Percentiles rank a stretch among this genome's conserved stretches.
Conservation (phyloP, 805 yeast species). For the Ogataea paradorogensis region DNA sequence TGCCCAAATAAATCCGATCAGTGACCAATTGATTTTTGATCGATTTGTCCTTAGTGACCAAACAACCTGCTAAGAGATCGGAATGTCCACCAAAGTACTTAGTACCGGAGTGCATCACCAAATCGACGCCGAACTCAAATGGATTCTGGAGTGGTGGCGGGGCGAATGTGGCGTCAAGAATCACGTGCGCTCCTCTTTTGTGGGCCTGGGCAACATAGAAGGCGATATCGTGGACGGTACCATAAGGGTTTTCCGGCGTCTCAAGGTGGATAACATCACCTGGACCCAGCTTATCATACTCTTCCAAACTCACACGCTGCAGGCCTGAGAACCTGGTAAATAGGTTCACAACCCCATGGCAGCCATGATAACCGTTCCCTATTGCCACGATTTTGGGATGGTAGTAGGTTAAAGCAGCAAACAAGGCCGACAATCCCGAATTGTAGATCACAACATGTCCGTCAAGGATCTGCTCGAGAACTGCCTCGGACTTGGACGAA, state of each 20-base stretch:
- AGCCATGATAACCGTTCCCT: constrained; percentile 84
- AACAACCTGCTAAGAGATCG: constrained; percentile 78
- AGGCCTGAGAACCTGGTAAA: constrained; percentile 59
- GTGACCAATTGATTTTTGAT: constrained; percentile 44
- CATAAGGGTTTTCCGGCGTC: constrained; percentile 86
- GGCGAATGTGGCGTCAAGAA: constrained; percentile 87
- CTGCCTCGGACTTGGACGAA: constrained; percentile 61
- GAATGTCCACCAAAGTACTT: constrained; percentile 97
- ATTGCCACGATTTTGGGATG: constrained; percentile 73
- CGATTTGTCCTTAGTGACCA: constrained; percentile 58
- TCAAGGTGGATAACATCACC: constrained; percentile 84
- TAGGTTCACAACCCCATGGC: constrained; percentile 65
- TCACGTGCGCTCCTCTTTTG: constrained; percentile 64
- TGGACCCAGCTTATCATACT: constrained; percentile 44
- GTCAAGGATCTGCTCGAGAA: constrained; percentile 56
- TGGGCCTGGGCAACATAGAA: constrained; percentile 71
- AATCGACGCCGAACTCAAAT: constrained; percentile 78
- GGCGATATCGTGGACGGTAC: constrained; percentile 59
- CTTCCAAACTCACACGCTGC: constrained; percentile 47
- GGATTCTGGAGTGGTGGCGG: constrained; percentile 89
- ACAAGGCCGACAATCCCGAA: constrained; percentile 80
- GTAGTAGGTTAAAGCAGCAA: constrained; percentile 64
- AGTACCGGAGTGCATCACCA: constrained; percentile 91
- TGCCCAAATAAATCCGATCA: constrained; percentile 74
- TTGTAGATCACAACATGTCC: constrained; percentile 68